These are phyloP conservation scores for Pseudonectria buxi DNA, from an alignment of 2,329 filamentous ascomycete species.

Conservation along the genomic window DNA sequence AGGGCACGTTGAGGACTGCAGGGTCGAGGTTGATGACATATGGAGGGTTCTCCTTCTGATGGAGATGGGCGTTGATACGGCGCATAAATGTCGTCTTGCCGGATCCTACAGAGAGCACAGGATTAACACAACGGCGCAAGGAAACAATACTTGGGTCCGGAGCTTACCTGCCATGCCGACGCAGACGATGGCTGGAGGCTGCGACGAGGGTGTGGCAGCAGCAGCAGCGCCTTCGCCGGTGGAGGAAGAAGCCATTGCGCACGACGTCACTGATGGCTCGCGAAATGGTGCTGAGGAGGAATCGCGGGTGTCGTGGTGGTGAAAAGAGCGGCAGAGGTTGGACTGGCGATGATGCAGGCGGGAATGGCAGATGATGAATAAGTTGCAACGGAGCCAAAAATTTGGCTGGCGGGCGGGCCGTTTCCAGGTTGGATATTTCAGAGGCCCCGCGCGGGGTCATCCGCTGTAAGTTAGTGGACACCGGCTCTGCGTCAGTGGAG, in stretches of 20 bases:
- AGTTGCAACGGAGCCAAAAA: too few relatives aligned
- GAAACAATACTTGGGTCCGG: background rate
- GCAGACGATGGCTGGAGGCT: conserved; percentile 77
- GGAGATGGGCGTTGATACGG: conserved; percentile 88
- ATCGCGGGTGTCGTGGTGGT: too few relatives aligned
- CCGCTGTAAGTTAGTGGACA: conserved; percentile 12
- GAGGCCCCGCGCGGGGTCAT: conserved; percentile 24
- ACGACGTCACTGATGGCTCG: background rate
- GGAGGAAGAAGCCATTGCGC: conserved; percentile 28
- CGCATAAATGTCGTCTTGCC: conserved; percentile 99
- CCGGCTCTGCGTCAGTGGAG: background rate
- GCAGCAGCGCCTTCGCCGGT: conserved; percentile 19
- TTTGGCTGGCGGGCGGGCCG: too few relatives aligned
- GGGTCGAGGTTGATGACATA: conserved; percentile 98
- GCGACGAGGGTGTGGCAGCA: conserved; percentile 28
- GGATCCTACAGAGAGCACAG: conserved; percentile 50
- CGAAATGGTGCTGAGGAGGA: too few relatives aligned
- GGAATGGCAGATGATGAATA: too few relatives aligned
- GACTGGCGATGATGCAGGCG: too few relatives aligned
- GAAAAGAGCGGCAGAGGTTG: too few relatives aligned
- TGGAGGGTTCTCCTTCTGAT: conserved; percentile 70
- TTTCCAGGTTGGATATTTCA: background rate
- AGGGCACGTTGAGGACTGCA: conserved; percentile 86
- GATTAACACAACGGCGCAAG: conserved; percentile 1
- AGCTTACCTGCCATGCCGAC: conserved; percentile 85